These are phyloP conservation scores for Cordyceps fumosorosea DNA, from an alignment of 2,329 filamentous ascomycete species.

Conservation along the genomic window DNA sequence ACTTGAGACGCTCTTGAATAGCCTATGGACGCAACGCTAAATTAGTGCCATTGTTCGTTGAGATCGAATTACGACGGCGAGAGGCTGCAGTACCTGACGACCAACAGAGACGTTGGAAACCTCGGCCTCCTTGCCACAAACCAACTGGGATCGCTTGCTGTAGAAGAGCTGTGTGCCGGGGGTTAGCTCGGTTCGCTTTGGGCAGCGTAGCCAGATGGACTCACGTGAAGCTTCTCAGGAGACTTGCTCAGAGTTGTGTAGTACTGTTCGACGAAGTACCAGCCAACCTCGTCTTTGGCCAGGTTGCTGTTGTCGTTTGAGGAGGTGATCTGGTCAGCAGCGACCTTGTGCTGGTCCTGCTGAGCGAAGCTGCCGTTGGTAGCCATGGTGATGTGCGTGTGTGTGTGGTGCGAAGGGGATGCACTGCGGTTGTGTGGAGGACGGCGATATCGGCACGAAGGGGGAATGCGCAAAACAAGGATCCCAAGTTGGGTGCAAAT, in stretches of 20 bases:
- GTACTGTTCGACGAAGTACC: slow-evolving; percentile 99
- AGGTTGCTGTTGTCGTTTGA: slow-evolving; percentile 40
- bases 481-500: not conserved
- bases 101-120: slow-evolving; percentile 81
- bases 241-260: slow-evolving; percentile 95
- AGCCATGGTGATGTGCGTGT: slow-evolving; percentile 37
- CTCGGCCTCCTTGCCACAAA: slow-evolving; percentile 86
- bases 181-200: not conserved
- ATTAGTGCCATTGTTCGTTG: not conserved
- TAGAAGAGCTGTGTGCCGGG: slow-evolving; percentile 67
- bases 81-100: slow-evolving; percentile 56
- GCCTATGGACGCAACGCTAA: slow-evolving; percentile 43
- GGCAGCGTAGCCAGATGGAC: slow-evolving; percentile 22
- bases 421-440: slow-evolving; percentile 1
- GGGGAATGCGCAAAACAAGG: not conserved
- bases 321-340: slow-evolving; percentile 32
- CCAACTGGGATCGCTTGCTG: slow-evolving; percentile 90
- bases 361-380: slow-evolving; percentile 49
- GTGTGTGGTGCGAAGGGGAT: slow-evolving; percentile 12
- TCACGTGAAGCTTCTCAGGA: slow-evolving; percentile 82
- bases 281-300: slow-evolving; percentile 90
- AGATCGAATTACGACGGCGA: not conserved
- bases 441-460: slow-evolving; percentile 11
- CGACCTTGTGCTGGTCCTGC: slow-evolving; percentile 35
- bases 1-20: slow-evolving; percentile 91